phyloP scores from a whole-genome alignment of 2,329 filamentous ascomycete genomes.

The Colletotrichum australisinense region DNA sequence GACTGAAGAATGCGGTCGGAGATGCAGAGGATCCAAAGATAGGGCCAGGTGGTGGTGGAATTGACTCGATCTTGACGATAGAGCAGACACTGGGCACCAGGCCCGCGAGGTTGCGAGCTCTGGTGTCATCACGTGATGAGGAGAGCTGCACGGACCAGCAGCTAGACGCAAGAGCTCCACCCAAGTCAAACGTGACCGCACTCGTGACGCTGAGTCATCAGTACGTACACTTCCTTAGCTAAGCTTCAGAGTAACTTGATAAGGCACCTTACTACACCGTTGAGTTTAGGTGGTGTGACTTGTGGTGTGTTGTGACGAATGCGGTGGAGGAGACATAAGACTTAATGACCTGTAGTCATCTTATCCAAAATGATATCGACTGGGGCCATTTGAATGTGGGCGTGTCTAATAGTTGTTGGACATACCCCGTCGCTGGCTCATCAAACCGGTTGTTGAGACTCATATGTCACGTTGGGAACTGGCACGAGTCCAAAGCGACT shows the following conservation, averaged over 20 bases:
- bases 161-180: not conserved
- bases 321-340: not conserved
- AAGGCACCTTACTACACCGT: not conserved
- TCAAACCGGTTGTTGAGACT: not conserved
- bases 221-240: not conserved
- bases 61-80: conserved; percentile 35
- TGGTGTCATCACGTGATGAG: conserved; percentile 35
- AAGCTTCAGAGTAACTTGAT: not conserved
- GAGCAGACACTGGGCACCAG: conserved; percentile 31
- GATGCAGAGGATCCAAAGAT: conserved; percentile 42
- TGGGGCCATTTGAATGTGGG: not conserved
- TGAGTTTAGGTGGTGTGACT: not conserved
- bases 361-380: not conserved
- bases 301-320: not conserved
- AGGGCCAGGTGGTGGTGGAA: conserved; percentile 31
- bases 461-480: not conserved
- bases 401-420: not conserved
- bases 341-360: no score
- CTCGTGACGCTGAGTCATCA: not conserved
- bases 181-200: conserved; percentile 10
- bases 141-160: conserved; percentile 9
- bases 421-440: not conserved
- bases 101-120: conserved; percentile 36
- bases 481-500: not conserved
- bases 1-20: conserved; percentile 50